Evolutionary conservation across 2,329 filamentous ascomycete genomes (phyloP), one percentile per base, ranked within the genome.

Genomic region (Cladorrhinum sp.): DNA sequence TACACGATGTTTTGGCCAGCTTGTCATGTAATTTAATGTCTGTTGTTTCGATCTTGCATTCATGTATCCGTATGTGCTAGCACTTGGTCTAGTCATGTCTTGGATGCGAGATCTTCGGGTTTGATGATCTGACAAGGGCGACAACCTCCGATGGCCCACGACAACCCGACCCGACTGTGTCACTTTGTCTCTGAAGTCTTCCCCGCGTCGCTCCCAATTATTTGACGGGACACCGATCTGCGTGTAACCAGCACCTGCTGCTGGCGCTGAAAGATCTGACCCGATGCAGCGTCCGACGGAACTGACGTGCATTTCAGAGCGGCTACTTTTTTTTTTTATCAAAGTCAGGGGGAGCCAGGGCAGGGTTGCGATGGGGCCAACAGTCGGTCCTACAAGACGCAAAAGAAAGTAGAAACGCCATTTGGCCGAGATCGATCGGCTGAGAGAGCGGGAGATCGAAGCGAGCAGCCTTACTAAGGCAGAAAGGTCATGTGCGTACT

Each of bases 21-120:
- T n/a, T n/a, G n/a, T n/a, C n/a, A n/a, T n/a, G n/a, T n/a, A n/a
- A n/a, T n/a, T n/a, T n/a, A n/a, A n/a, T n/a, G n/a, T n/a, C n/a
- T n/a, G n/a, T n/a, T 28, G 26, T 50, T 23, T 55, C 21, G 61
- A 61, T 65, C 56, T 54, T 59, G 61, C 65, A 64, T 30, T n/a
- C 53, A 65, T 59, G 59, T 60, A 59, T 61, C n/a, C n/a, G n/a
- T n/a, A n/a, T n/a, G 57, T 63, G 55, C 59, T 54, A 51, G 42
- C 28, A 46, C 39, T 60, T 62, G 55, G 59, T 26, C 33, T 58
- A 63, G 59, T 24, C 33, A 20, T 63, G 58, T 61, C 54, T 59
- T 60, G 56, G 52, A 57, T 54, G 60, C 56, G 50, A 65, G 62
- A 65, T 63, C 61, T 58, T 58, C 49, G 62, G 56, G 50, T 36